Conservation (phyloP, 805 yeast species). For the Barnettozyma wickerhamii region DNA sequence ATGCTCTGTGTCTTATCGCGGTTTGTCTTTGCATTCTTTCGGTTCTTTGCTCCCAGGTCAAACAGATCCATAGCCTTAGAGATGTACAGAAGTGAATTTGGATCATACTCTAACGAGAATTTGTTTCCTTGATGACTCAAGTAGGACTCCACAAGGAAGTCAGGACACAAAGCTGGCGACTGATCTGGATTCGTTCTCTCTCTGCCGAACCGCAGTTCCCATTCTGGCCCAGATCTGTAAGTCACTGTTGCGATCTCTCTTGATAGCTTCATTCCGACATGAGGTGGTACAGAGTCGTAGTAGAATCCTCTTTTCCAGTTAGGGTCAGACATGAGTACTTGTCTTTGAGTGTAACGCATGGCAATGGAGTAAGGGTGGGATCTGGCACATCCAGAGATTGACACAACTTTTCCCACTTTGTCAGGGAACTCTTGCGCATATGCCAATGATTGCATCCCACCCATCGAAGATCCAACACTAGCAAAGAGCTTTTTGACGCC, state of each 20-base stretch:
- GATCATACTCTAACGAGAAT: constrained; percentile 86
- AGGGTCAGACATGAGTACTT: constrained; percentile 90
- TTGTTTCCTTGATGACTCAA: constrained; percentile 94
- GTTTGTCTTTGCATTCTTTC: constrained; percentile 38
- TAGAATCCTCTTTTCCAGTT: constrained; percentile 91
- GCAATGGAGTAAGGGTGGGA: constrained; percentile 95
- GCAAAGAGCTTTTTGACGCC: constrained; percentile 66
- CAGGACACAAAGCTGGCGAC: constrained; percentile 89
- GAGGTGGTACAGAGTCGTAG: constrained; percentile 80
- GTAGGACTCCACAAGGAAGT: constrained; percentile 87
- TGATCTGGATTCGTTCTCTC: constrained; percentile 75
- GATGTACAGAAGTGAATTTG: constrained; percentile 81
- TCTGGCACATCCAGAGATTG: constrained; percentile 90
- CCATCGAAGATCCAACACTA: constrained; percentile 89
- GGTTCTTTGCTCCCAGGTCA: constrained; percentile 58
- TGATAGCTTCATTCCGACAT: constrained; percentile 91
- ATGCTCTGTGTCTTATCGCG: constrained; percentile 36
- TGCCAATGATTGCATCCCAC: constrained; percentile 97
- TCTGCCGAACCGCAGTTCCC: constrained; percentile 91
- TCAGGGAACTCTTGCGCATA: constrained; percentile 81
- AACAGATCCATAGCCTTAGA: constrained; percentile 95
- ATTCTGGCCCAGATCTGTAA: constrained; percentile 93
- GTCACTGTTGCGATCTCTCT: constrained; percentile 93
- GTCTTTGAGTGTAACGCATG: constrained; percentile 88
- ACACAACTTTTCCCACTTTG: constrained; percentile 64